phyloP scores from a whole-genome alignment of 129 eudicot species.

The Mikania micrantha region DNA sequence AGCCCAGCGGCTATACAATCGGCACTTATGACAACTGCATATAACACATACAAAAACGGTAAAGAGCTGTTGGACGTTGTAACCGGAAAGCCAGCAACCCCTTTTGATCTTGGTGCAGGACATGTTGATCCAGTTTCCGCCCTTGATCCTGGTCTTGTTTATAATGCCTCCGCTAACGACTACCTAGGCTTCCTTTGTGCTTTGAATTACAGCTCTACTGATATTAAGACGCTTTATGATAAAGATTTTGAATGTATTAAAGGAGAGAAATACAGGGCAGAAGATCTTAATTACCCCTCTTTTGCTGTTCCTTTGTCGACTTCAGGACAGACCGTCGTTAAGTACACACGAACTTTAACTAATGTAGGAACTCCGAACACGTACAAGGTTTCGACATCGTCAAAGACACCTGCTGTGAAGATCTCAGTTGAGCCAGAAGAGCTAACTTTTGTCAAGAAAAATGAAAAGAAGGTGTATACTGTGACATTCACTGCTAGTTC shows the following conservation, averaged over 20 bases:
- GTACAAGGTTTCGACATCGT: slow-evolving; percentile 46
- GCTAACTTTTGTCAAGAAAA: slow-evolving; percentile 30
- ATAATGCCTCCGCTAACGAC: slow-evolving; percentile 12
- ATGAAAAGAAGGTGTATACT: no score
- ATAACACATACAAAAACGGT: slow-evolving; percentile 50
- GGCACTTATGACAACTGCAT: no score
- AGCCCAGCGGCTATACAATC: no score
- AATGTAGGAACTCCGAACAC: slow-evolving; percentile 63
- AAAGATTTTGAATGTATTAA: slow-evolving; percentile 24
- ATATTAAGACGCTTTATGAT: background rate
- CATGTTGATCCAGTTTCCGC: slow-evolving; percentile 29
- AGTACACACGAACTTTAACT: slow-evolving; percentile 58
- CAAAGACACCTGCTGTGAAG: slow-evolving; percentile 36
- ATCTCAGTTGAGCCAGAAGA: slow-evolving; percentile 47
- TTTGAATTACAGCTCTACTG: slow-evolving; percentile 30
- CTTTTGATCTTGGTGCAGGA: slow-evolving; percentile 25
- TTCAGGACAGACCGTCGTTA: slow-evolving; percentile 17
- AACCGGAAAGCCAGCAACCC: slow-evolving; percentile 42
- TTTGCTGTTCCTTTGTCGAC: slow-evolving; percentile 20
- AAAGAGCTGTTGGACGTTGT: slow-evolving; percentile 36
- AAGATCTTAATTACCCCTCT: slow-evolving; percentile 29
- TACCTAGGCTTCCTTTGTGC: slow-evolving; percentile 27
- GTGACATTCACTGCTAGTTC: slow-evolving; percentile 52
- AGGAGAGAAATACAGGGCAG: slow-evolving; percentile 25
- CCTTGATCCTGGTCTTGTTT: slow-evolving; percentile 27